These are phyloP conservation scores for Eruca vesicaria DNA, from an alignment of 441 rosid species.

Conservation along the genomic window DNA sequence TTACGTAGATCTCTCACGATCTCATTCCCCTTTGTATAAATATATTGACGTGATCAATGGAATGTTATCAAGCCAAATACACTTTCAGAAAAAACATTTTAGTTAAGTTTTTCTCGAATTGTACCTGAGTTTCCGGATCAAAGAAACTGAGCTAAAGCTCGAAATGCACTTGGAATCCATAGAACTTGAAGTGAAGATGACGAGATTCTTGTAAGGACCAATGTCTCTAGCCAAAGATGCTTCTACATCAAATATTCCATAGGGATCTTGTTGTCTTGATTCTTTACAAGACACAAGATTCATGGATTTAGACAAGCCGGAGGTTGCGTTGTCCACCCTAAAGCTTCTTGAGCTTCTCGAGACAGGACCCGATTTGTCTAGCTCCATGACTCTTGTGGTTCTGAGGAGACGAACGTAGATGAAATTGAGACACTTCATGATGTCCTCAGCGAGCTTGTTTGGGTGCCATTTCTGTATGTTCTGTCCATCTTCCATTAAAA, in stretches of 20 bases:
- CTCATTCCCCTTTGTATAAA: too few relatives aligned
- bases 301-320: slow-evolving; percentile 51
- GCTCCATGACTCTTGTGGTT: slow-evolving; percentile 77
- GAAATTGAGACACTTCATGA: slow-evolving; percentile 81
- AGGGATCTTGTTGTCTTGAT: slow-evolving; percentile 89
- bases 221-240: slow-evolving; percentile 79
- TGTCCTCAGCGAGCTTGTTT: slow-evolving; percentile 81
- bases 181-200: slow-evolving; percentile 67
- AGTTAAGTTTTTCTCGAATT: not conserved
- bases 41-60: too few relatives aligned
- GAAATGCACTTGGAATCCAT: slow-evolving; percentile 88
- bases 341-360: slow-evolving; percentile 78
- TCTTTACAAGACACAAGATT: slow-evolving; percentile 46
- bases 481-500: slow-evolving; percentile 52
- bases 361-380: slow-evolving; percentile 68
- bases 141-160: slow-evolving; percentile 65
- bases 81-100: too few relatives aligned
- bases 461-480: slow-evolving; percentile 67
- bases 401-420: slow-evolving; percentile 74
- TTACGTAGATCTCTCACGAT: too few relatives aligned
- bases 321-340: slow-evolving; percentile 49
- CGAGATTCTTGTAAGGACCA: slow-evolving; percentile 88
- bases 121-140: slow-evolving; percentile 74
- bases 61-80: too few relatives aligned
- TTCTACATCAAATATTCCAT: slow-evolving; percentile 69